Evolutionary conservation across 768 basidiomycete species (phyloP).

Genomic region (Termitomyces sp.): DNA sequence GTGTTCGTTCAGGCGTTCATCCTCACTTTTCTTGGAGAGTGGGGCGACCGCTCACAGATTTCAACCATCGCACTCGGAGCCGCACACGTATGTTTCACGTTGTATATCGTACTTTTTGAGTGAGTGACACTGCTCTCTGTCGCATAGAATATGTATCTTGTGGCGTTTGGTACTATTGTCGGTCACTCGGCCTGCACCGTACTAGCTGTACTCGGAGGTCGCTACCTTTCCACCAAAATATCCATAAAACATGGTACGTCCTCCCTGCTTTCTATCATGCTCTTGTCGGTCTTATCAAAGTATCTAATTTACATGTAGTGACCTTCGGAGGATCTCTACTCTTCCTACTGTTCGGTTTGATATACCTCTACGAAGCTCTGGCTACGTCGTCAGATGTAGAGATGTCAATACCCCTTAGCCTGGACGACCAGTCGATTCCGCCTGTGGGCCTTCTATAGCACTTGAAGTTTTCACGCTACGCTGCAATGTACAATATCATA

Average conservation of each 20-base stretch:
- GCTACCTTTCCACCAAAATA: constrained; percentile 89
- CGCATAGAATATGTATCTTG: constrained; percentile 82
- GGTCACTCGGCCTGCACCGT: constrained; percentile 87
- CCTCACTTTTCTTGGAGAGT: constrained; percentile 96
- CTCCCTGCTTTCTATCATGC: not conserved
- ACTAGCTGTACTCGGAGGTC: constrained; percentile 89
- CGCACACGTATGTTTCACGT: constrained; percentile 67
- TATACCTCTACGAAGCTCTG: constrained; percentile 70
- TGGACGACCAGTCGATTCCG: constrained; percentile 10
- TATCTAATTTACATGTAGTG: constrained; percentile 36
- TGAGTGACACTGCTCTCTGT: not conserved
- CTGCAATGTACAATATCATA: constrained; percentile 1
- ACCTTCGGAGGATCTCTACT: constrained; percentile 77
- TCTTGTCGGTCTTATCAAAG: constrained; percentile 1
- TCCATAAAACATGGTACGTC: constrained; percentile 88
- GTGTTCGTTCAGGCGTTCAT: constrained; percentile 95
- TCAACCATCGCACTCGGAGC: constrained; percentile 95
- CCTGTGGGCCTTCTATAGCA: constrained; percentile 4
- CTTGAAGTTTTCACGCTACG: not conserved
- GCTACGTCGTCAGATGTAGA: constrained; percentile 27
- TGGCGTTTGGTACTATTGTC: constrained; percentile 83
- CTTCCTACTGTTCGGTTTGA: constrained; percentile 77
- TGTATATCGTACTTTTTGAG: not conserved
- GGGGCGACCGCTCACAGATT: constrained; percentile 98
- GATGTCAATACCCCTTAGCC: constrained; percentile 19